Base-by-base conservation (phyloP, 2,329 filamentous ascomycete species). In the Sclerotinia glacialis region DNA sequence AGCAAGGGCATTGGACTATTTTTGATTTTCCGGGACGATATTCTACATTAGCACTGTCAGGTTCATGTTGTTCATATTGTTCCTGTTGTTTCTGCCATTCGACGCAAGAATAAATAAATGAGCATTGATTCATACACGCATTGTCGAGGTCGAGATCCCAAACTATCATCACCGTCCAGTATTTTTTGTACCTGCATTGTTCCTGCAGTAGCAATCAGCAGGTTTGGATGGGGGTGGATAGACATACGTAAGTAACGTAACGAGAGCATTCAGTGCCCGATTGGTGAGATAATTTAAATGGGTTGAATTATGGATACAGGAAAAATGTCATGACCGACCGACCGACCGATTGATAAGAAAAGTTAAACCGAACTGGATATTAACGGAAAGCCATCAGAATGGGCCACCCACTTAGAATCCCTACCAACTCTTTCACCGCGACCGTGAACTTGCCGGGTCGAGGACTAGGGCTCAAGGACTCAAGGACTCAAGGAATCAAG, bases 111-210 rank as follows among this genome's bases (percentile, higher is more conserved):
- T 23, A 23, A 37, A 31, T 34, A 64, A 49, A 14, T 31, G 23
- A 56, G 37, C 16, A 26, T 61, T 61, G 4, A 8, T 34, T 7
- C 56, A 47, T 50, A 58, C 52, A 65, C 50, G 63, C 63, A 65
- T 56, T 47, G 53, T 16, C 37, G 31, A 56, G 44, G 42, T 59
- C 23, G 9, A 50, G 54, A 58, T 55, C 61, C 26, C 60, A 64
- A 66, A 59, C 61, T 52, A 69, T 37, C 56, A 37, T 50, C 28
- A 42, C 34, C 28, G 53, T 47, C 26, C 34, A 54, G 60, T 62
- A 63, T 61, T 62, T 47, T 49, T 44, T 16, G 72, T 74, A 71
- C 73, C 73, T 74, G 72, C 73, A 73, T 72, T 53, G 72, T 73
- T 70, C 72, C 71, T 74, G 72, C 72, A 73, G 72, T 59, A 70